Percentiles rank a stretch among this genome's conserved stretches.
These are phyloP conservation scores for Hepatocystis sp. DNA, from an alignment of 169 alveolate species.

Conservation along the genomic window DNA sequence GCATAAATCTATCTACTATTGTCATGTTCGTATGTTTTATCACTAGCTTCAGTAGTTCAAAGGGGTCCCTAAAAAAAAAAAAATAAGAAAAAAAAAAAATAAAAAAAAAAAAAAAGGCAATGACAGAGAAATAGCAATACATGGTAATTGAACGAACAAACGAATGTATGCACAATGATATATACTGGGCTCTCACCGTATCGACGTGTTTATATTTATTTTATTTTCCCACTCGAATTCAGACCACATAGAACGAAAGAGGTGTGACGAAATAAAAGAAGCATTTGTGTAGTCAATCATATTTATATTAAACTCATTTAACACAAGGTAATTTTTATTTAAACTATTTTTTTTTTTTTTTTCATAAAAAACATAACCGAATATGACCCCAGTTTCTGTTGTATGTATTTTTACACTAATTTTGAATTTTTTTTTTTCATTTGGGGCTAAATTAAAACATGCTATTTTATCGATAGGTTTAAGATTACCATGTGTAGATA, in stretches of 20 bases:
- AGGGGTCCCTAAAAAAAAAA: slow-evolving; percentile 70
- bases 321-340: slow-evolving; percentile 85
- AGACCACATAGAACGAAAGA: slow-evolving; percentile 95
- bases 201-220: slow-evolving; percentile 82
- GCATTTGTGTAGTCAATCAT: slow-evolving; percentile 91
- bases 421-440: slow-evolving; percentile 82
- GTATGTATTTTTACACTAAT: slow-evolving; percentile 87
- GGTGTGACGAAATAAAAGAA: slow-evolving; percentile 88
- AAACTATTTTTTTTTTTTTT: slow-evolving; percentile 82
- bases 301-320: slow-evolving; percentile 91
- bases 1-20: slow-evolving; percentile 73
- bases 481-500: slow-evolving; percentile 90
- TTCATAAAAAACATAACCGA: slow-evolving; percentile 95
- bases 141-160: too few species aligned
- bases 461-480: slow-evolving; percentile 89
- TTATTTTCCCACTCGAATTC: slow-evolving; percentile 97
- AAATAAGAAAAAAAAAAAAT: slow-evolving; percentile 59
- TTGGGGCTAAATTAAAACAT: slow-evolving; percentile 87
- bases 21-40: slow-evolving; percentile 69
- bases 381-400: slow-evolving; percentile 92
- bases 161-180: too few species aligned
- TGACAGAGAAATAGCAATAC: too few species aligned
- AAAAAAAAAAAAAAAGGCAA: too few species aligned
- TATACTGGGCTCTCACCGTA: slow-evolving; percentile 57
- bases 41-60: slow-evolving; percentile 52